Percentiles rank a stretch among this genome's conserved stretches.
Conservation (phyloP, 2,329 filamentous ascomycete genomes). For the Fusarium euwallaceae region DNA sequence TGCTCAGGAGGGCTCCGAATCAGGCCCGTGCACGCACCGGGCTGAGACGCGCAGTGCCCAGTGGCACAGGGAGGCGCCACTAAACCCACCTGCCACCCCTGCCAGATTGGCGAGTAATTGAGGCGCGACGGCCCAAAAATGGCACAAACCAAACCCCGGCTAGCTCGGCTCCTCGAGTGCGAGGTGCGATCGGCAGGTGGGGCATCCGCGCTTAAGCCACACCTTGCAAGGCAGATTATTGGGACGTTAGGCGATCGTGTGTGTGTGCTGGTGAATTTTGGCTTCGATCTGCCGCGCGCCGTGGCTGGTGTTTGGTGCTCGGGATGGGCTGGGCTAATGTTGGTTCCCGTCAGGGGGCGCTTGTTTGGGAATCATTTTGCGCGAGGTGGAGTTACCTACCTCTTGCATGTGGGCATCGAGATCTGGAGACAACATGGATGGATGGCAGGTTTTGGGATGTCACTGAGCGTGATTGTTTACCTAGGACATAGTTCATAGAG, state of each 20-base stretch:
- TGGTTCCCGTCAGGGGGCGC: not conserved
- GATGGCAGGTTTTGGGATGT: not conserved
- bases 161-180: conserved; percentile 12
- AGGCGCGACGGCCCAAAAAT: conserved; percentile 8
- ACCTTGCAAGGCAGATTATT: conserved; percentile 1
- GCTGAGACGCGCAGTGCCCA: conserved; percentile 39
- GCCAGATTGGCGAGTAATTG: conserved; percentile 15
- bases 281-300: conserved; percentile 5
- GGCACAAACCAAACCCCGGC: conserved; percentile 6
- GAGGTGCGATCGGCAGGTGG: conserved; percentile 6
- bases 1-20: conserved; percentile 6
- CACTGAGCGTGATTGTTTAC: not conserved
- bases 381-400: not conserved
- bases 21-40: conserved; percentile 36
- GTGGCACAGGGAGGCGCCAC: conserved; percentile 34
- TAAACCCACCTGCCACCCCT: conserved; percentile 2
- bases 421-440: not conserved
- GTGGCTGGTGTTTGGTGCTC: conserved; percentile 25
- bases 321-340: conserved; percentile 20
- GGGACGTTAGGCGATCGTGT: conserved; percentile 5
- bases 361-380: not conserved
- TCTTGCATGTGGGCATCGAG: not conserved
- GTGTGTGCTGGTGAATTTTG: conserved; percentile 1
- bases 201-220: conserved; percentile 22
- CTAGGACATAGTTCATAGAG: not conserved